Base-by-base conservation (phyloP, 192 early-diverging fungal genomes). In the Backusella circina region DNA sequence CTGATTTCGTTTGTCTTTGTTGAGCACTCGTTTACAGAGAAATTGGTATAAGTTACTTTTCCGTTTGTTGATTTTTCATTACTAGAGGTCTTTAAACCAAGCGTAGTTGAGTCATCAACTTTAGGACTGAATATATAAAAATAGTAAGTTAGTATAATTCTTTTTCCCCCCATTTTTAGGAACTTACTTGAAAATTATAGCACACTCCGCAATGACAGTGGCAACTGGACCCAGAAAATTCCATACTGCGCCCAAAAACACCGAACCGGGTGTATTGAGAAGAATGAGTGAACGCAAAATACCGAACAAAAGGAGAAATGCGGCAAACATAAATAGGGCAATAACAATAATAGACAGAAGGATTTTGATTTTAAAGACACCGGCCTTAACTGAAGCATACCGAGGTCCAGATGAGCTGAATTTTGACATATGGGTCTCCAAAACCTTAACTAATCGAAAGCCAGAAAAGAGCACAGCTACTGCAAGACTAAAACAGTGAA, bases 301-400 rank as follows among this genome's bases (percentile, higher is more conserved):
- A 54, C 78, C 78, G 67, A 75, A 79, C 1, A 79, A 70, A 28
- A 79, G 65, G 21, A 79, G 71, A 21, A 79, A 75, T 35, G 54
- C 8, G 0, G 78, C 78, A 72, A 79, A 79, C 23, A 67, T 23
- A 37, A 57, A 31, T 0, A 79, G 38, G 18, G 74, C 69, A 26
- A 75, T 54, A 38, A 41, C 50, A 47, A 75, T 50, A 67, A 79
- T 75, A 23, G 36, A 21, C 13, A 79, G 32, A 12, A 79, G 28
- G 15, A 31, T 23, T 67, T 75, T 75, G 32, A 79, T 79, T 74
- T 79, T 79, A 3, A 79, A 54, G 26, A 79, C 36, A 39, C 78
- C 78, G 13, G 51, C 37, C 23, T 67, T 70, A 50, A 79, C 67
- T 30, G 73, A 75, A 21, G 68, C 66, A 41, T 72, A 75, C 0